These are phyloP conservation scores for Cyanophora paradoxa DNA, from an alignment of 78 protist species.

Conservation along the genomic window DNA sequence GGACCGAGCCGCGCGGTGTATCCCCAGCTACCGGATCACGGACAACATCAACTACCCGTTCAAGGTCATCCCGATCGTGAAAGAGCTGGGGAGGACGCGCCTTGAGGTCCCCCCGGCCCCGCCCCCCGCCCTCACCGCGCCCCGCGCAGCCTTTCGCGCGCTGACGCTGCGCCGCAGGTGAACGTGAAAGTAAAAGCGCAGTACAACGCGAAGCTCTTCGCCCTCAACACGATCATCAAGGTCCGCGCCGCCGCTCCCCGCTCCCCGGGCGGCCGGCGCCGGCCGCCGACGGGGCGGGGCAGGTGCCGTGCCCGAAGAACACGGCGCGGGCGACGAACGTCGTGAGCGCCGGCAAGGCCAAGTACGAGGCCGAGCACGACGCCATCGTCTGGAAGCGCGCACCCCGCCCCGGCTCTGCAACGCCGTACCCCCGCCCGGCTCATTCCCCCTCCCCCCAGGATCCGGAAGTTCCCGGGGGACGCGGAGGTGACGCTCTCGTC, in stretches of 20 bases:
- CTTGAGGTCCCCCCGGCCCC: slow-evolving; percentile 47
- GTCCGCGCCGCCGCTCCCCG: background rate
- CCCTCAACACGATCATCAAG: slow-evolving; percentile 10
- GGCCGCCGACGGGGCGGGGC: slow-evolving; percentile 34
- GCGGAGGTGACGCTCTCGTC: slow-evolving; percentile 61
- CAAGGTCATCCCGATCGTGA: slow-evolving; percentile 76
- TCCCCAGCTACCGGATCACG: slow-evolving; percentile 95
- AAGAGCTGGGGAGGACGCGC: slow-evolving; percentile 80
- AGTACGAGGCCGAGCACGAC: slow-evolving; percentile 78
- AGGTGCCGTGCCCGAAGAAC: slow-evolving; percentile 85
- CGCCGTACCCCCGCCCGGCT: too few relatives aligned
- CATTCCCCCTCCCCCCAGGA: too few relatives aligned
- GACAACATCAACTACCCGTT: slow-evolving; percentile 86
- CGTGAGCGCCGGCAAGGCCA: slow-evolving; percentile 78
- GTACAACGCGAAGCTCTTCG: slow-evolving; percentile 15
- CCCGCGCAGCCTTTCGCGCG: background rate
- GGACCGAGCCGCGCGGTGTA: background rate
- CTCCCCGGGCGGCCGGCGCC: background rate
- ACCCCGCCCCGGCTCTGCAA: too few relatives aligned
- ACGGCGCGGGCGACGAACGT: slow-evolving; percentile 73
- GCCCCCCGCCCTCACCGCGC: background rate
- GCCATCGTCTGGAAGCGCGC: slow-evolving; percentile 85
- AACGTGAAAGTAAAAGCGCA: background rate
- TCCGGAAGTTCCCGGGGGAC: slow-evolving; percentile 51
- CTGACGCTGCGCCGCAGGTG: background rate